Conservation (phyloP, 371 early-diverging fungal genomes). For the Rhizopus arrhizus region DNA sequence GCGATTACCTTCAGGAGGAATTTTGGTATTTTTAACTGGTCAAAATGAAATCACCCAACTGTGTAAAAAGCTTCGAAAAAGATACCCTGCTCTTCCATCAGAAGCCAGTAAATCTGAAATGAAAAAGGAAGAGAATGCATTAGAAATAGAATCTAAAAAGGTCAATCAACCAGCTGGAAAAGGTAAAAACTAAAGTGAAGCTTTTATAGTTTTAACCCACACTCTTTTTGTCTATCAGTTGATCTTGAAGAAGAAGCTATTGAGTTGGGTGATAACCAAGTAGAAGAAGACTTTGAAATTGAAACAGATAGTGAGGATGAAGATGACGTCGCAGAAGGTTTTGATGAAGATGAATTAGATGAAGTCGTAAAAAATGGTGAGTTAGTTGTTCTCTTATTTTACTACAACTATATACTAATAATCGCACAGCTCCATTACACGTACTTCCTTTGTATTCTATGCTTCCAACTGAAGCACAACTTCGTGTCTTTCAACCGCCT, state of each 20-base stretch:
- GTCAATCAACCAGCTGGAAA: constrained; percentile 38
- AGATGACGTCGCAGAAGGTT: constrained; percentile 43
- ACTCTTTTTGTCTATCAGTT: constrained; percentile 23
- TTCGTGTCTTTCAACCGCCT: constrained; percentile 85
- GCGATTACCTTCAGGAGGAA: constrained; percentile 88
- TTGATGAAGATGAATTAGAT: constrained; percentile 53
- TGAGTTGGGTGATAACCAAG: constrained; percentile 58
- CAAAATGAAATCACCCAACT: constrained; percentile 87
- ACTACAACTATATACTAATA: background rate
- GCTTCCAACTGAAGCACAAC: constrained; percentile 85
- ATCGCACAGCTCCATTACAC: constrained; percentile 60
- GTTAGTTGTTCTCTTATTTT: background rate
- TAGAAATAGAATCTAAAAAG: constrained; percentile 32
- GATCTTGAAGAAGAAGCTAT: constrained; percentile 67
- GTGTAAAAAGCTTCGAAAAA: constrained; percentile 70
- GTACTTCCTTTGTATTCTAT: constrained; percentile 94
- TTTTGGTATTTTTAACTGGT: constrained; percentile 91
- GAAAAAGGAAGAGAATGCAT: constrained; percentile 41
- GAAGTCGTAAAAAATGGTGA: constrained; percentile 32
- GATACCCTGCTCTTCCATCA: constrained; percentile 61
- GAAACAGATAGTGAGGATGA: constrained; percentile 44
- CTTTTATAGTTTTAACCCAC: background rate
- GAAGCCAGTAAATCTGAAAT: constrained; percentile 33
- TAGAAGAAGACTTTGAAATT: constrained; percentile 61
- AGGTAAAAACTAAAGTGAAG: constrained; percentile 22